These are phyloP conservation scores for Asterophora lycoperdoides DNA, from an alignment of 768 basidiomycete species.

Conservation along the genomic window DNA sequence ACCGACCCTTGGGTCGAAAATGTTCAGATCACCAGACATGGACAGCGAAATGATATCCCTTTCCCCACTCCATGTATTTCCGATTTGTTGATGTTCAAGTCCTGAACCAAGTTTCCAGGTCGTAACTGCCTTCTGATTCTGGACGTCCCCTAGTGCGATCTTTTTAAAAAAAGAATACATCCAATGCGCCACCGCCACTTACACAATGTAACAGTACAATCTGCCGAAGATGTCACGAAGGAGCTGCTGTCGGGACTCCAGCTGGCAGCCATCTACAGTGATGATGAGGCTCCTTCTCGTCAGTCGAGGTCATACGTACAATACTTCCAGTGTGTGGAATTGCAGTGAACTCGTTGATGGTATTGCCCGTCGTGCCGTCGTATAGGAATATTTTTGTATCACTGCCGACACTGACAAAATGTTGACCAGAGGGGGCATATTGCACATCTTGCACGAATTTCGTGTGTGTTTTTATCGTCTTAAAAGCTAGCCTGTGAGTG, in stretches of 20 bases:
- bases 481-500: not conserved
- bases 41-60: conserved; percentile 79
- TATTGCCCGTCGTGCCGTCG: conserved; percentile 86
- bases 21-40: conserved; percentile 72
- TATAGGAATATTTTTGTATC: conserved; percentile 87
- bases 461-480: conserved; percentile 85
- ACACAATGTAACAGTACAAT: conserved; percentile 88
- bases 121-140: conserved; percentile 58
- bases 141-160: conserved; percentile 66
- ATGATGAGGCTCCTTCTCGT: not conserved
- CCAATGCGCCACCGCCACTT: conserved; percentile 19
- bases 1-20: conserved; percentile 72
- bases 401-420: conserved; percentile 85
- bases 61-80: conserved; percentile 77
- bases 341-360: conserved; percentile 62
- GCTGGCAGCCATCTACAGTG: conserved; percentile 59
- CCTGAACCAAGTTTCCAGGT: conserved; percentile 73
- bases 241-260: conserved; percentile 77
- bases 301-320: conserved; percentile 38
- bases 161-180: not conserved
- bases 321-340: conserved; percentile 71
- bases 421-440: conserved; percentile 75
- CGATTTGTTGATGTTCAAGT: conserved; percentile 81
- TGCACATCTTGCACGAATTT: conserved; percentile 91
- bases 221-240: conserved; percentile 80